These are phyloP conservation scores for Pichia kluyveri DNA, from an alignment of 805 yeast species.

Conservation along the genomic window DNA sequence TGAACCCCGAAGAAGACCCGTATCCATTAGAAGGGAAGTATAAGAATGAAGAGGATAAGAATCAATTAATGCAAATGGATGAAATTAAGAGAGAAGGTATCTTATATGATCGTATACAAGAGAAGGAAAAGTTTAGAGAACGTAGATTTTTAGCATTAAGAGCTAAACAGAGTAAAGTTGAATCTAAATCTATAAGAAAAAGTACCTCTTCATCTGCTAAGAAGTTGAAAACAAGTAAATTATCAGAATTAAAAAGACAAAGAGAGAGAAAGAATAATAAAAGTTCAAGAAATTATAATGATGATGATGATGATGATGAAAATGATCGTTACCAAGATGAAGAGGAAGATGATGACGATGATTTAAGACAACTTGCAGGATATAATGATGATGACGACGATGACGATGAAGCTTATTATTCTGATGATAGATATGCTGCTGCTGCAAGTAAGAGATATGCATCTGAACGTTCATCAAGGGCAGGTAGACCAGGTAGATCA, in stretches of 20 bases:
- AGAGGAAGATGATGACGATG: conserved; percentile 29
- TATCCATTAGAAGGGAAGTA: conserved; percentile 92
- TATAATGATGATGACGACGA: conserved; percentile 28
- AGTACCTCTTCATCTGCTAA: conserved; percentile 16
- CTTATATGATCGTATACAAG: conserved; percentile 87
- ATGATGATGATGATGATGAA: conserved; percentile 23
- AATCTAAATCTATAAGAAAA: conserved; percentile 25
- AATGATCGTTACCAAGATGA: conserved; percentile 28
- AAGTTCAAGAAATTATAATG: conserved; percentile 6
- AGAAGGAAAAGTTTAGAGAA: conserved; percentile 81
- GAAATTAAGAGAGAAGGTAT: conserved; percentile 90
- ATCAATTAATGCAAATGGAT: conserved; percentile 57
- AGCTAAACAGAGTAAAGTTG: conserved; percentile 47
- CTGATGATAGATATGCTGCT: conserved; percentile 16
- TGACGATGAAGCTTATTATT: conserved; percentile 23
- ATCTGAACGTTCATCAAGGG: conserved; percentile 24
- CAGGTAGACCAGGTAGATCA: conserved; percentile 23
- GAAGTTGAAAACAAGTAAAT: conserved; percentile 25
- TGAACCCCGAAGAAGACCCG: conserved; percentile 43
- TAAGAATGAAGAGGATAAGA: conserved; percentile 73
- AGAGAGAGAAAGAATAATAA: conserved; percentile 24
- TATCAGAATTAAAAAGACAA: conserved; percentile 29
- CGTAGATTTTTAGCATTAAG: conserved; percentile 77
- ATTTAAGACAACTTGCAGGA: conserved; percentile 30
- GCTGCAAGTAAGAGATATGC: background rate